A percentile compares a stretch with the other conserved stretches of the same genome.
phyloP scores from a whole-genome alignment of 2,329 filamentous ascomycete species.

The Graphilbum fragrans region DNA sequence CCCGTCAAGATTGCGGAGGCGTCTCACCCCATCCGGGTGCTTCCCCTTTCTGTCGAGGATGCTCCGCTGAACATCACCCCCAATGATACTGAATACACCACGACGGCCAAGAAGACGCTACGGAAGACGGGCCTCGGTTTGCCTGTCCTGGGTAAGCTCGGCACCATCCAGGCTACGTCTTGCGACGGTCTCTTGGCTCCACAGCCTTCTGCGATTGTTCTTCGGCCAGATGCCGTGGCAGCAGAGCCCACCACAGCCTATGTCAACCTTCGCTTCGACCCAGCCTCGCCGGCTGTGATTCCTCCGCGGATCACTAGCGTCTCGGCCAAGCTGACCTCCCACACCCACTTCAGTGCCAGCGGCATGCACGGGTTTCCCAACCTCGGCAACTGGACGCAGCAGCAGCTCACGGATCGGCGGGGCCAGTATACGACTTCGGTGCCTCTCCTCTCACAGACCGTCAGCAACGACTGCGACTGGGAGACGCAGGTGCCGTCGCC shows the following conservation, averaged over 20 bases:
- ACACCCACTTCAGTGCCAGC: conserved; percentile 38
- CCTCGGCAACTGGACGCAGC: conserved; percentile 28
- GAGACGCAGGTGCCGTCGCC: conserved; percentile 18
- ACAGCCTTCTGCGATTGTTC: conserved; percentile 35
- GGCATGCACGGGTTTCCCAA: conserved; percentile 36
- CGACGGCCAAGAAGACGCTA: conserved; percentile 38
- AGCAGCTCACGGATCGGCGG: conserved; percentile 23
- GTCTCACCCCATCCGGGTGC: conserved; percentile 31
- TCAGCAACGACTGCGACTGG: conserved; percentile 25
- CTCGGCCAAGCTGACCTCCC: conserved; percentile 36
- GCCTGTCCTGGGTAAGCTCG: conserved; percentile 26
- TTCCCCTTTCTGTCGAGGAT: conserved; percentile 36
- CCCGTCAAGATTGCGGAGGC: conserved; percentile 15
- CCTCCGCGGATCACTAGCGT: conserved; percentile 37
- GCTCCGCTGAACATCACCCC: conserved; percentile 36
- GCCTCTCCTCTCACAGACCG: conserved; percentile 22
- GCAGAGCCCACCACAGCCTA: conserved; percentile 28
- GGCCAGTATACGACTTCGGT: conserved; percentile 34
- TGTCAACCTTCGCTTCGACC: conserved; percentile 35
- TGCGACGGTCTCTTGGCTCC: conserved; percentile 15
- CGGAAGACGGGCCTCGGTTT: conserved; percentile 37
- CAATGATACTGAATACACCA: conserved; percentile 35
- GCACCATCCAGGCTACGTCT: conserved; percentile 32
- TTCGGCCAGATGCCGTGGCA: conserved; percentile 34
- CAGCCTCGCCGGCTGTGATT: conserved; percentile 25